Evolutionary conservation across 23 red algal species (phyloP), one percentile per base, ranked within the genome.

Genomic region (Agarophyton chilense): DNA sequence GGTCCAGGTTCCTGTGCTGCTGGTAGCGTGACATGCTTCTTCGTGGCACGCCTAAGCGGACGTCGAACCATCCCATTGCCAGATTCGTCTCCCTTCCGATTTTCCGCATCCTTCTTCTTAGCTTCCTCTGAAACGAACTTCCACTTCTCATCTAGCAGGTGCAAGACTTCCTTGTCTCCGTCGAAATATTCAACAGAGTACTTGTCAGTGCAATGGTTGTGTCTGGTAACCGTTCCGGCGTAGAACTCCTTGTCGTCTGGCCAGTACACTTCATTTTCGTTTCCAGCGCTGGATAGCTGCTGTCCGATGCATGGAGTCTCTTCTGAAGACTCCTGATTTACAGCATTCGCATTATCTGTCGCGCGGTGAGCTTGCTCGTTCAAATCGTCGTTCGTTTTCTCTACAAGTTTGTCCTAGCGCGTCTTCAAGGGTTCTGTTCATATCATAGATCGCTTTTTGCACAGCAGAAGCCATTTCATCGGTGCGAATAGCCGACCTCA

Each of bases 371-470:
- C n/a, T n/a, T n/a, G n/a, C n/a, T n/a, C n/a, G n/a, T n/a, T n/a
- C n/a, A n/a, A n/a, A n/a, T n/a, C n/a, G n/a, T n/a, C n/a, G n/a
- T n/a, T n/a, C n/a, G n/a, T n/a, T n/a, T n/a, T n/a, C n/a, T n/a
- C n/a, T n/a, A n/a, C n/a, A n/a, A n/a, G n/a, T n/a, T n/a, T n/a
- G n/a, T n/a, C n/a, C n/a, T n/a, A n/a, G n/a, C n/a, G n/a, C n/a
- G n/a, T n/a, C n/a, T n/a, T n/a, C n/a, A n/a, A n/a, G n/a, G n/a
- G n/a, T 70, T 55, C 36, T 52, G 47, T 74, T 64, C 29, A 72
- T 22, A 0, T 52, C 60, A 26, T 73, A 43, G 21, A 86, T 74
- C 0, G 82, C 60, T 57, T 86, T 44, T 56, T 86, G 65, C 34
- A 73, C 64, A 21, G 62, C 47, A 26, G 47, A 8, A 72, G 65